A percentile compares a stretch with the other conserved stretches of the same genome.
Conservation (phyloP, 1,284 basidiomycete genomes). For the Abortiporus biennis region DNA sequence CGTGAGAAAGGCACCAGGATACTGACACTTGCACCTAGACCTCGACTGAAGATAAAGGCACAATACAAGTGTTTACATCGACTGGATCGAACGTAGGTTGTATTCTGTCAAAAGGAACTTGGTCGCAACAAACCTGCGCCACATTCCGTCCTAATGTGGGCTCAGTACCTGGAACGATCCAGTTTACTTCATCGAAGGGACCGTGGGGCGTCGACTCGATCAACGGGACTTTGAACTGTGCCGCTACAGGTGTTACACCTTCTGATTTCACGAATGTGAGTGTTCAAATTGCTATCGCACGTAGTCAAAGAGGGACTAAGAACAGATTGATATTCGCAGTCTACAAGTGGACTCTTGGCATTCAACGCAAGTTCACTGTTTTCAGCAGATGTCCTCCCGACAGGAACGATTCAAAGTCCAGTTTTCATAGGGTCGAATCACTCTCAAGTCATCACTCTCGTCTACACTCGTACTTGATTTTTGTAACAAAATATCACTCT, state of each 20-base stretch:
- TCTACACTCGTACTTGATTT: slow-evolving; percentile 7
- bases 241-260: background rate
- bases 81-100: slow-evolving; percentile 9
- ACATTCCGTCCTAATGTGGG: slow-evolving; percentile 9
- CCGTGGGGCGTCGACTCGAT: slow-evolving; percentile 7
- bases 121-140: slow-evolving; percentile 11
- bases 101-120: slow-evolving; percentile 9
- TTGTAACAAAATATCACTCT: no score
- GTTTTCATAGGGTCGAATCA: slow-evolving; percentile 6
- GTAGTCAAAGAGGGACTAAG: background rate
- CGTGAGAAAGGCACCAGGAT: no score
- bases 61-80: slow-evolving; percentile 10
- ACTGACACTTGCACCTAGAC: slow-evolving; percentile 2
- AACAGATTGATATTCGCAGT: background rate
- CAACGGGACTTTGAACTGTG: slow-evolving; percentile 7
- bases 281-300: background rate
- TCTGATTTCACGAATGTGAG: slow-evolving; percentile 8
- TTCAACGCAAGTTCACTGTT: slow-evolving; percentile 7
- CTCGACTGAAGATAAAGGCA: slow-evolving; percentile 10
- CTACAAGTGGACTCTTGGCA: slow-evolving; percentile 6
- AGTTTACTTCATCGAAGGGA: slow-evolving; percentile 9
- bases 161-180: slow-evolving; percentile 5
- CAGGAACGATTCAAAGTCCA: slow-evolving; percentile 7
- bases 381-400: slow-evolving; percentile 9
- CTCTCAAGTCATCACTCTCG: slow-evolving; percentile 7